Conservation (phyloP, 83 land plant species). For the Picea mariana region DNA sequence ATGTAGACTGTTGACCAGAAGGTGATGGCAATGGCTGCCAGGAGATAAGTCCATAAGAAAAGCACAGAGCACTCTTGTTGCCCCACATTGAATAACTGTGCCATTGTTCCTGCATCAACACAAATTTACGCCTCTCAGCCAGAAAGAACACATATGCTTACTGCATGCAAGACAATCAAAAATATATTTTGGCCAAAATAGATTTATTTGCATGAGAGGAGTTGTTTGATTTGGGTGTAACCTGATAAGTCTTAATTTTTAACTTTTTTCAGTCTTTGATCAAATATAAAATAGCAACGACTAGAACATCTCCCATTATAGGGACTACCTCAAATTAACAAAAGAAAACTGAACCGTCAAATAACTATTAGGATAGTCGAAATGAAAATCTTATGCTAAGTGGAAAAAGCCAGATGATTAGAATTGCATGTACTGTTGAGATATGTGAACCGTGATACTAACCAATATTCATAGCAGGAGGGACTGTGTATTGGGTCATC, state of each 20-base stretch:
- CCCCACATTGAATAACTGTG: conserved; percentile 61
- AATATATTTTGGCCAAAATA: background rate
- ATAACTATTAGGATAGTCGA: background rate
- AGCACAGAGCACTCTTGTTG: conserved; percentile 72
- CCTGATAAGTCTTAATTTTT: too few relatives aligned
- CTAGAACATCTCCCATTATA: too few relatives aligned
- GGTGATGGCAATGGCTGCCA: conserved; percentile 53
- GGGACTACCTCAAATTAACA: too few relatives aligned
- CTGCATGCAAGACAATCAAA: too few relatives aligned
- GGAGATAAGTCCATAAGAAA: conserved; percentile 62
- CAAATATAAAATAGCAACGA: too few relatives aligned
- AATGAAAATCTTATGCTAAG: background rate
- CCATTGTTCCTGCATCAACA: conserved; percentile 3
- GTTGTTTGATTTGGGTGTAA: too few relatives aligned
- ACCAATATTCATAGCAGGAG: conserved; percentile 41
- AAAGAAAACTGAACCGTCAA: too few relatives aligned
- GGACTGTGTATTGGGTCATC: conserved; percentile 33
- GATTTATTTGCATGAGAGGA: background rate
- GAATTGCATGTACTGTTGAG: background rate
- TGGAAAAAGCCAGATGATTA: background rate
- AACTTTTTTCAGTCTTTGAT: too few relatives aligned
- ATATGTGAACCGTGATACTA: background rate
- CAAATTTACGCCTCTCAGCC: background rate
- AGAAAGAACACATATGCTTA: conserved; percentile 13
- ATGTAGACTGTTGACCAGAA: conserved; percentile 61